Conservation (phyloP, 345 rosid species). For the Pseudoturritis turrita region DNA sequence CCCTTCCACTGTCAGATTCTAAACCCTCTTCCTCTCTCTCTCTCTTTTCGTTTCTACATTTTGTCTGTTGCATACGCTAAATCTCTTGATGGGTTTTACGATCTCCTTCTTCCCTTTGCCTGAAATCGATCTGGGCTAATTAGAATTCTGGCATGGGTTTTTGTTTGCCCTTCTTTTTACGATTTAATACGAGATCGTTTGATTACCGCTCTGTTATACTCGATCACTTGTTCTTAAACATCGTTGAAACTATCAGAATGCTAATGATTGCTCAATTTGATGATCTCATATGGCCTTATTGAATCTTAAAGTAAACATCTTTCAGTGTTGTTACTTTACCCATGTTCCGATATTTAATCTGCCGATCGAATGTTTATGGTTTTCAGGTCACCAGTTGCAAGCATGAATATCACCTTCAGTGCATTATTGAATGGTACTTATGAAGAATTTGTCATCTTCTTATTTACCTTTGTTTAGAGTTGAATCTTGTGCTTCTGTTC, state of each 20-base stretch:
- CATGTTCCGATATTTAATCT: background rate
- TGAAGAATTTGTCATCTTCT: too few species aligned
- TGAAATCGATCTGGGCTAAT: background rate
- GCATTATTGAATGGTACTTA: conserved; percentile 88
- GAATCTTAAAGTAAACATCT: background rate
- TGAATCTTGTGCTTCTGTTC: background rate
- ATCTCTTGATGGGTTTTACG: conserved; percentile 1
- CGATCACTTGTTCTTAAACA: background rate
- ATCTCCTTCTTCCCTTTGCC: background rate
- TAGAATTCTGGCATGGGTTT: background rate
- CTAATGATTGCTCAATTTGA: background rate
- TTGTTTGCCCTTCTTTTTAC: background rate
- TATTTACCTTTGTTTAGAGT: background rate
- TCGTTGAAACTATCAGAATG: background rate
- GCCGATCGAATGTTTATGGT: background rate
- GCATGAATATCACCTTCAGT: conserved; percentile 93
- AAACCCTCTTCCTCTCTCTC: background rate
- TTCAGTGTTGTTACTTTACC: background rate
- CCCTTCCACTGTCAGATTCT: conserved; percentile 56
- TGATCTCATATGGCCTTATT: background rate
- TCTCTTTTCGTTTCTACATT: background rate
- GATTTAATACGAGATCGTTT: background rate
- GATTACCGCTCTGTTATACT: background rate
- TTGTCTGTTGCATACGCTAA: background rate
- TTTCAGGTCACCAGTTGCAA: conserved; percentile 83